Evolutionary conservation across 2,329 filamentous ascomycete genomes (phyloP).

Genomic region (Aureobasidium melanogenum): DNA sequence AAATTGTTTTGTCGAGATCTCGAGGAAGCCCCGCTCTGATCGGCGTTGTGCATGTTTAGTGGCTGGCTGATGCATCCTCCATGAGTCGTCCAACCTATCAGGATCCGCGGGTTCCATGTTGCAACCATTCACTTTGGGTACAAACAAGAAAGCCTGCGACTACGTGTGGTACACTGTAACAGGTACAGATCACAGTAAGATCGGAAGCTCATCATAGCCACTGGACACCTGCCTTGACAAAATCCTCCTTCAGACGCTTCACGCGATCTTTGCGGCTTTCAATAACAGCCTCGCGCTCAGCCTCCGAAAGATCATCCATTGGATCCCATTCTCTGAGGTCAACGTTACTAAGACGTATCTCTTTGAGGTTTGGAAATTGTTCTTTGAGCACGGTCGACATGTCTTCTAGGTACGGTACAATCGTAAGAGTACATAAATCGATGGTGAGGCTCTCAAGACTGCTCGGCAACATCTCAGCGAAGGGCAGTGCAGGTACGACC

Average conservation of each 20-base stretch:
- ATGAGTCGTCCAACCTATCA: neutral
- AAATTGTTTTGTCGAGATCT: neutral
- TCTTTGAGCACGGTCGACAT: neutral
- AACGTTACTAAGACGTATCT: neutral
- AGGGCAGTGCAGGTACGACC: neutral
- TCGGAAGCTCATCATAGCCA: neutral
- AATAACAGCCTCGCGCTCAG: neutral
- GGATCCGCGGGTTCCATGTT: too few relatives aligned
- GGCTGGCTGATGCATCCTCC: neutral
- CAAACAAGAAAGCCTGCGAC: too few relatives aligned
- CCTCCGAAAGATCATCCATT: neutral
- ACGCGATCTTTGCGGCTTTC: neutral
- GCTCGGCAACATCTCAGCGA: neutral
- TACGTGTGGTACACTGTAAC: too few relatives aligned
- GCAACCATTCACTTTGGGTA: too few relatives aligned
- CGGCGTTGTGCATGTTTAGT: neutral
- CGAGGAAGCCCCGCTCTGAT: neutral
- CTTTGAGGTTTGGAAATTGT: neutral
- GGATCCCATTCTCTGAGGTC: neutral
- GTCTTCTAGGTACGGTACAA: neutral
- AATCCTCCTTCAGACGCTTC: neutral
- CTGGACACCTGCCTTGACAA: neutral
- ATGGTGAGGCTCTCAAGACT: neutral
- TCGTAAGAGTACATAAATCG: neutral
- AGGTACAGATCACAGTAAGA: too few relatives aligned